Base-by-base conservation (phyloP, 441 rosid species). In the Populus hybrid region DNA sequence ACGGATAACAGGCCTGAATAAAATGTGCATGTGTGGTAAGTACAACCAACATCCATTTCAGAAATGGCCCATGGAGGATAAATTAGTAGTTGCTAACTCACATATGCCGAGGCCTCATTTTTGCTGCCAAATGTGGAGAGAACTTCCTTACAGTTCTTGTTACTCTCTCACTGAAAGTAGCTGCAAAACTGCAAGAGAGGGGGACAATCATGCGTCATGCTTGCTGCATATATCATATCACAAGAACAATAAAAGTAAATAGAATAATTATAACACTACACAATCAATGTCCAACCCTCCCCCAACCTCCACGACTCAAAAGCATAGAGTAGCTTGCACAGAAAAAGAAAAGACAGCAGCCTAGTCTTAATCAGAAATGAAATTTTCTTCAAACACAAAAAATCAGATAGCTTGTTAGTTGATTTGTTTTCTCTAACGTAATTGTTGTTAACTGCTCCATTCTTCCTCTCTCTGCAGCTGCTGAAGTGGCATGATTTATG, bases 41-140 rank as follows among this genome's bases (percentile, higher is more conserved):
- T 33, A 21, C 26, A 71, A 35, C 24, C 18, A 21, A 9, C 9
- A 21, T 14, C 11, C 56, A 68, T 18, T 74, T 38, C 53, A 56
- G 4, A 16, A 72, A 31, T 16, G 50, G 33, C 64, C 45, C 11
- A 65, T 74, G 75, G 79, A 29, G 75, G 29, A 36, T 26, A 36
- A 56, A 6, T 36, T 53, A n/a, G 77, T 53, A 53, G 61, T 53
- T 67, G 68, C 23, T 68, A 73, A 81, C 87, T 78, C 83, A 94
- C 99, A 90, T 90, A 78, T 86, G 93, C 23, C 95, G 91, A 84
- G 98, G 99, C 83, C 97, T 91, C 98, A 95, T 87, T 84, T 92
- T 95, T 45, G 95, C 97, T 70, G 99, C 99, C 84, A 91, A 82
- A 66, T 88, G 98, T 66, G 99, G 99, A 80, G 99, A 95, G 82